Base-by-base conservation (phyloP, 805 yeast species). In the Clavispora santaluciae region DNA sequence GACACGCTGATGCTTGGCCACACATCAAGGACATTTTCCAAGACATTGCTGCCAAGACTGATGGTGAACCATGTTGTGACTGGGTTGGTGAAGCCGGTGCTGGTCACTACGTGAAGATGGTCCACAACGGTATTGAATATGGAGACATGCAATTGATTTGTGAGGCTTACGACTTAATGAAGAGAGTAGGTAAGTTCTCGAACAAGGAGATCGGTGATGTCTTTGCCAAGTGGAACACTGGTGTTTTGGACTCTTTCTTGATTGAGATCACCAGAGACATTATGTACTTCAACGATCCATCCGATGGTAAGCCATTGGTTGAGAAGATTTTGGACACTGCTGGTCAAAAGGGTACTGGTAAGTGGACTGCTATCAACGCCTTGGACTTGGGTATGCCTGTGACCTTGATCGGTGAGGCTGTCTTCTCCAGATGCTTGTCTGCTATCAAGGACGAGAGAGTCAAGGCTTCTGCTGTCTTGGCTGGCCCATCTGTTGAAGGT, bases 31-130 rank as follows among this genome's bases (percentile, higher is more conserved):
- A 81, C 49, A 93, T 91, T 62, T 89, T 91, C 88, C 99, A 91
- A 75, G 79, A 90, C 41, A 86, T 93, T 59, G 74, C 97, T 42
- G 98, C 99, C 65, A 89, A 91, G 77, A 70, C 95, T 48, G 96
- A 93, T 63, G 96, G 96, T 59, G 97, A 93, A 76, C 96, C 99
- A 64, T 91, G 99, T 75, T 91, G 99, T 76, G 99, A 91, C 81
- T 91, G 99, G 99, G 97, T 91, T 58, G 99, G 99, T 61, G 95
- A 91, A 56, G 96, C 95, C 47, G 99, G 99, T 70, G 81, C 98
- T 35, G 99, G 99, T 61, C 99, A 91, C 73, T 91, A 84, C 73
- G 98, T 91, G 65, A 91, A 91, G 79, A 93, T 93, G 99, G 98
- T 93, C 52, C 99, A 91, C 80, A 91, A 91, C 69, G 99, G 99